Evolutionary conservation across 306 rosid genomes (phyloP), one percentile per base, ranked within the genome.

Genomic region (Cucurbita ficifolia): DNA sequence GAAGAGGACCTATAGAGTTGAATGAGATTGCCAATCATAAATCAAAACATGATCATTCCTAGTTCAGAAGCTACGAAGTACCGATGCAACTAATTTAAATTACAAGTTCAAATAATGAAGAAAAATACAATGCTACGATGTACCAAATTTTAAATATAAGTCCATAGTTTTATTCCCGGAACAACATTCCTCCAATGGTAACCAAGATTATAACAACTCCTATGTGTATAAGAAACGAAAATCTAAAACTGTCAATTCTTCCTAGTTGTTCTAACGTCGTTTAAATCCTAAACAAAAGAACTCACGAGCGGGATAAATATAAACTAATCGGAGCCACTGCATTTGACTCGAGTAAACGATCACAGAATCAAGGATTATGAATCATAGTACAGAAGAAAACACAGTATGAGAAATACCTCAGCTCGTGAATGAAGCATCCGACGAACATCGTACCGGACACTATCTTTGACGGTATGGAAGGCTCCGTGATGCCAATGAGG

Each of bases 401-500:
- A 17, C 17, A 10, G 12, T 56, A 36, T 6, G 7, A 40, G 24
- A 68, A 53, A 2, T 62, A 94, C 98, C 98, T 94, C 99, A 10
- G 99, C 97, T 14, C 97, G 96, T 78, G 97, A 80, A 74, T 94
- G 99, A 53, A 94, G 91, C 99, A 91, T 87, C 81, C 95, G 96
- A 73, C 91, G 99, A 73, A 91, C 87, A 35, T 90, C 96, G 79
- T 90, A 81, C 81, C 95, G 95, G 72, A 94, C 84, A 74, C 63
- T 74, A 7, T 90, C 90, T 10, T 88, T 78, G 72, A 94, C 97
- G 82, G 89, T 96, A 78, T 89, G 99, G 84, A 94, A 94, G 79
- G 97, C 97, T 3, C 96, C 81, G 73, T 94, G 99, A 82, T 94
- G 99, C 99, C 99, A 94, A 62, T 94, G 99, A 77, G 89, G 77